Evolutionary conservation across 805 yeast genomes (phyloP).

Genomic region (Wickerhamiella parazyma): DNA sequence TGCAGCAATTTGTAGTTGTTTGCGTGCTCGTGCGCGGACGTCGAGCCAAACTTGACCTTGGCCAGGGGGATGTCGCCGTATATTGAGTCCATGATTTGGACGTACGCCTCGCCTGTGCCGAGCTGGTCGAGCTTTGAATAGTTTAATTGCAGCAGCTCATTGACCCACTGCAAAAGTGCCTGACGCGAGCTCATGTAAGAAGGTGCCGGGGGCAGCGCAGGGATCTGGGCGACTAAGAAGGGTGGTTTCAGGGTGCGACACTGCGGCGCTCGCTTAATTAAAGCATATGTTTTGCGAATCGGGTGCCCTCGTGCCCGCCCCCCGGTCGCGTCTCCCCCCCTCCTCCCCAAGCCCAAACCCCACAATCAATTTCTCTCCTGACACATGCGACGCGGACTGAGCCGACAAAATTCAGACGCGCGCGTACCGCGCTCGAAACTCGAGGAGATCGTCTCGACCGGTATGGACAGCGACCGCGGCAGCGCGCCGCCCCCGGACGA

Average conservation of each 20-base stretch:
- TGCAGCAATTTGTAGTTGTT: conserved; percentile 80
- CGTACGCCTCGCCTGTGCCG: conserved; percentile 91
- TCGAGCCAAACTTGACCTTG: conserved; percentile 59
- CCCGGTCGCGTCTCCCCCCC: no score
- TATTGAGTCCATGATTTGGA: conserved; percentile 80
- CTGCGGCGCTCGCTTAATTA: no score
- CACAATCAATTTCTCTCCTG: not conserved
- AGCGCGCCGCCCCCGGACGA: not conserved
- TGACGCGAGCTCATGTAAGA: conserved; percentile 41
- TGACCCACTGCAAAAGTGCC: conserved; percentile 77
- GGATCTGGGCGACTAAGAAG: no score
- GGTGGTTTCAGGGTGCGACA: no score
- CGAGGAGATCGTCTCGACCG: not conserved
- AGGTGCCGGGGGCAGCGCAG: no score
- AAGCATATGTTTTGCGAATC: no score
- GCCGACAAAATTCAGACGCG: conserved; percentile 7
- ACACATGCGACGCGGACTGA: conserved; percentile 7
- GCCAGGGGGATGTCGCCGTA: conserved; percentile 70
- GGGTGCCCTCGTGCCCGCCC: no score
- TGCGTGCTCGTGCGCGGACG: conserved; percentile 60
- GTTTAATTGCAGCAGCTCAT: conserved; percentile 48
- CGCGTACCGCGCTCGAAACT: not conserved
- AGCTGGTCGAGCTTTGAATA: conserved; percentile 79
- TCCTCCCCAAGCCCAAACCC: not conserved
- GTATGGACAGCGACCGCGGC: not conserved